Conservation (phyloP, 805 yeast species). For the Kodamaea lidongshanica region DNA sequence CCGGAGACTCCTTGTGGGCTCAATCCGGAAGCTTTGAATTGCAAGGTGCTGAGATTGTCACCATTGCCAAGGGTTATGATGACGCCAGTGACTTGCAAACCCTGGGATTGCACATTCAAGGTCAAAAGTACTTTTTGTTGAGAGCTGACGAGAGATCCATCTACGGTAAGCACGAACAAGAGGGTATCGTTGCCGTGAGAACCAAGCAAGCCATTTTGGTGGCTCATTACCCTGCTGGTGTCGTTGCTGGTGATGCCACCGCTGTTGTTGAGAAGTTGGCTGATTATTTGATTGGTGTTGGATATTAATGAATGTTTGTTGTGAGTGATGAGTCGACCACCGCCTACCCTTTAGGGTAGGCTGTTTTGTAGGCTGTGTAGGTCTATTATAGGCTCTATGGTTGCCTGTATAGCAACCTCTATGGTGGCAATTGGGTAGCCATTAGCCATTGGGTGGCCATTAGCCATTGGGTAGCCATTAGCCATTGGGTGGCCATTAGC, state of each 20-base stretch:
- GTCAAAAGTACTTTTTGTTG: constrained; percentile 80
- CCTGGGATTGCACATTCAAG: constrained; percentile 77
- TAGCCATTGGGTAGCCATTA: too few species aligned
- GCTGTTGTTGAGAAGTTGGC: constrained; percentile 92
- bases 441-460: too few species aligned
- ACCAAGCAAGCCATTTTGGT: constrained; percentile 87
- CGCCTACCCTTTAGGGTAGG: too few species aligned
- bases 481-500: too few species aligned
- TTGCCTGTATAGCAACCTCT: too few species aligned
- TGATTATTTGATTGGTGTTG: constrained; percentile 84
- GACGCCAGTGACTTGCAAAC: constrained; percentile 77
- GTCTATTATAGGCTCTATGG: too few species aligned
- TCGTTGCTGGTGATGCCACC: constrained; percentile 93
- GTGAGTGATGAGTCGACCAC: too few species aligned
- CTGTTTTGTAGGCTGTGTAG: too few species aligned
- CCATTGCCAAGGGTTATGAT: constrained; percentile 71
- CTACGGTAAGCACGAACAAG: constrained; percentile 84
- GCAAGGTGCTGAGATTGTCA: constrained; percentile 63
- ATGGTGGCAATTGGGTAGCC: too few species aligned
- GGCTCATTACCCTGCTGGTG: constrained; percentile 91
- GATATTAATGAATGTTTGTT: constrained; percentile 44
- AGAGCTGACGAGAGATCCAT: constrained; percentile 90
- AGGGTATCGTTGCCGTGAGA: constrained; percentile 86
- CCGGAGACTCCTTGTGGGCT: constrained; percentile 96
- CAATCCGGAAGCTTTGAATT: constrained; percentile 62